Evolutionary conservation across 805 yeast species (phyloP), one percentile per base, ranked within the genome.

Genomic region (Wickerhamomyces hampshirensis): DNA sequence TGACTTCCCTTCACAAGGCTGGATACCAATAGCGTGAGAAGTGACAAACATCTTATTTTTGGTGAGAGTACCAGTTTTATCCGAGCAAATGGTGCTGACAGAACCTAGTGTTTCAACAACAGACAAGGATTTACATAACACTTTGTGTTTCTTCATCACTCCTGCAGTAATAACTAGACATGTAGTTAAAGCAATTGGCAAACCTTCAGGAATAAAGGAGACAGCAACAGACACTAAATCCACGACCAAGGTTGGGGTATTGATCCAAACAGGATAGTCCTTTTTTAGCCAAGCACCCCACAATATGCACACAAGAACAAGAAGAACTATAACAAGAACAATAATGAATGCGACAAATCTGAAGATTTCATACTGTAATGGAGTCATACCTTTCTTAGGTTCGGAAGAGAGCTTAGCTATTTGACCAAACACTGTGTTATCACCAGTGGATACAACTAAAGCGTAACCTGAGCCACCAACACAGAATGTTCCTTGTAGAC

Each of bases 81-180:
- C 71, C 19, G 63, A 60, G 42, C 69, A 66, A 26, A 65, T 46
- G 34, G 53, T 75, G 48, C 71, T 70, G 16, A 75, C 72, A 12
- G 75, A 65, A 12, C 81, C 83, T 44, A 76, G 59, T 13, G 81
- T 75, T 51, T 76, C 82, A 18, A 73, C 73, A 18, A 68, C 65
- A 12, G 71, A 53, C 34, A 72, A 54, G 3, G 70, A 56, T 42
- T 71, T 66, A 35, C 73, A 69, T 33, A 72, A 56, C 23, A 74
- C 64, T 33, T 68, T 64, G 40, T 60, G 53, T 37, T 61, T 59
- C 32, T 57, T 62, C 76, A 75, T 71, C 31, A 58, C 59, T 27
- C 53, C 50, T 14, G 79, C 76, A 18, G 75, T 67, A 28, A 73
- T 63, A 23, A 71, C 55, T 37, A 74, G 56, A 48, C 60, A 77